phyloP scores from a whole-genome alignment of 306 rosid genomes.

The Fagus crenata region DNA sequence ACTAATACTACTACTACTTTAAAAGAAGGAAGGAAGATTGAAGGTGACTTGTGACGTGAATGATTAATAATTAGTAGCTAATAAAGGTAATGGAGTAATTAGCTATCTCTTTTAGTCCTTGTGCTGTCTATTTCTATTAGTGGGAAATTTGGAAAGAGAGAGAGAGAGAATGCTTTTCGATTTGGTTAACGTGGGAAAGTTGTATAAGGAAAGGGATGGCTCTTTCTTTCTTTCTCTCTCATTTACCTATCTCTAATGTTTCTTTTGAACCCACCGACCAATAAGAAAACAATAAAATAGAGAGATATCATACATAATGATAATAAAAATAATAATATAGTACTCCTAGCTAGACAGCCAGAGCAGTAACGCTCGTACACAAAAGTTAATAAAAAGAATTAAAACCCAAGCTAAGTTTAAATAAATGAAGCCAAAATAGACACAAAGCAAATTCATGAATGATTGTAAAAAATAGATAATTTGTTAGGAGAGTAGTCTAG shows the following conservation, averaged over 20 bases:
- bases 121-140: constrained; percentile 70
- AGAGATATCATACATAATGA: neutral
- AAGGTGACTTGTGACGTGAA: constrained; percentile 36
- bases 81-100: constrained; percentile 52
- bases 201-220: constrained; percentile 69
- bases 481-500: neutral
- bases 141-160: constrained; percentile 40
- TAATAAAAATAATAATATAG: no score
- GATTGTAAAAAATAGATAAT: constrained; percentile 27
- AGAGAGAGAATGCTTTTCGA: constrained; percentile 67
- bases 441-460: constrained; percentile 1
- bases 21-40: neutral
- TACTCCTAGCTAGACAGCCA: no score
- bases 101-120: constrained; percentile 42
- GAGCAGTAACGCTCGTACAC: neutral
- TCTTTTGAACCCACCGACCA: constrained; percentile 38
- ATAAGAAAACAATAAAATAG: constrained; percentile 1
- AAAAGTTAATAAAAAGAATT: neutral
- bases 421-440: neutral
- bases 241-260: constrained; percentile 13
- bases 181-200: constrained; percentile 97
- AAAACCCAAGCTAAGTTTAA: constrained; percentile 3
- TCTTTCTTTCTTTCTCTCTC: constrained; percentile 35
- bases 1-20: neutral
- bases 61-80: constrained; percentile 38